Base-by-base conservation (phyloP, 139 green algal species). In the Coelastrella sp. region DNA sequence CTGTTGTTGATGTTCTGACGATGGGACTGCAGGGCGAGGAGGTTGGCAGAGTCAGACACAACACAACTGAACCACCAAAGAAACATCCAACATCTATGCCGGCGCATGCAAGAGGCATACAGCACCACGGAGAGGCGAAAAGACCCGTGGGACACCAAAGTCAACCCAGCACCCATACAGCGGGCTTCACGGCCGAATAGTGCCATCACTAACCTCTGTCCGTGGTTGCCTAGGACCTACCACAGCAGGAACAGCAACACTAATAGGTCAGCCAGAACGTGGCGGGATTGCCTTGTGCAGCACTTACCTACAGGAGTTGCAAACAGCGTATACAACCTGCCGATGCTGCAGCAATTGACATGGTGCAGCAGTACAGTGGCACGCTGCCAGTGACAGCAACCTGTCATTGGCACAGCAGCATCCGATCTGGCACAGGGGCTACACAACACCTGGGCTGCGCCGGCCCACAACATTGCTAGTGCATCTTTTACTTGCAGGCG, bases 11-110 rank as follows among this genome's bases (percentile, higher is more conserved):
- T 32, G 3, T 76, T 3, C 5, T 76, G 11, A 59, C 4, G 19
- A 47, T 47, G 32, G 32, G 32, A 47, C 32, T 89, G 85, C 85
- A 89, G 85, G 73, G 64, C 85, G 5, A 76, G 85, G 47, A 89
- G 73, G 85, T 47, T 68, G 6, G 85, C 73, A 23, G 23, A 82
- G 85, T 75, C 73, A 81, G 85, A 89, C 17, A 7, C 10, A 16
- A 89, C 85, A 5, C 7, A 47, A 19, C 71, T 57, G 17, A 89
- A 89, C 19, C 85, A 89, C 20, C 58, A 73, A n/a, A 23, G 65
- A 3, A 89, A 89, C 56, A 22, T 89, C 4, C 85, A 89, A 5
- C 64, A 78, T 65, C 17, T 81, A 19, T 32, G 19, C 32, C 20
- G 83, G 23, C 83, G 83, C 14, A 88, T 88, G 4, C n/a, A 57